Evolutionary conservation across 192 early-diverging fungal genomes (phyloP), one percentile per base, ranked within the genome.

Genomic region (Paraglomus brasilianum): DNA sequence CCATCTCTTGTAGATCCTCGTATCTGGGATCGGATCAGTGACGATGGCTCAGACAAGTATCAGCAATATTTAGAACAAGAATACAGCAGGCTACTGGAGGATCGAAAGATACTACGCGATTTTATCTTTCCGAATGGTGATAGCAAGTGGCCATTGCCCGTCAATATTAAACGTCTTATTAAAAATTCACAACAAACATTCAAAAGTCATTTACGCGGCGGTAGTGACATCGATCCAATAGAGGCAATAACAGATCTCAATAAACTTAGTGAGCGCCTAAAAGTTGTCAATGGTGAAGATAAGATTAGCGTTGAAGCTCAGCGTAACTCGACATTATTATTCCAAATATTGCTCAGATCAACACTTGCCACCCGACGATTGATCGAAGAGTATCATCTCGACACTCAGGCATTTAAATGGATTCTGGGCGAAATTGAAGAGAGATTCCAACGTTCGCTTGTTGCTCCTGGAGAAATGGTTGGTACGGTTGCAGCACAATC

Each of bases 401-500:
- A 80, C 11, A 77, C 82, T 36, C 87, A 94, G 69, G 91, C 97
- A 5, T 97, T 99, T 71, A 89, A 94, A 75, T 97, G 93, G 92
- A 76, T 99, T 30, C 71, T 99, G 43, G 94, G 94, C 9, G 96
- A 98, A 75, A 94, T 98, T 73, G 89, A 92, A 77, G 86, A 86
- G 8, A 83, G 95, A 19, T 99, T 97, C 78, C 89, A 90, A 76
- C 90, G 88, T 57, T 86, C 95, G 30, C 84, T 94, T 61, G 95
- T 96, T 39, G 89, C 93, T 66, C 91, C 95, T 1, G 94, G 95
- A 45, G 97, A 99, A 83, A 97, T 97, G 94, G 95, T 99, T 14
- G 97, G 97, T 42, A 93, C 92, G 13, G 83, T 99, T 67, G 95
- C 97, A 22, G 97, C 97, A 14, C 97, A 99, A 78, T 97, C 95